Base-by-base conservation (phyloP, 2,329 filamentous ascomycete species). In the Aspergillus bombycis region DNA sequence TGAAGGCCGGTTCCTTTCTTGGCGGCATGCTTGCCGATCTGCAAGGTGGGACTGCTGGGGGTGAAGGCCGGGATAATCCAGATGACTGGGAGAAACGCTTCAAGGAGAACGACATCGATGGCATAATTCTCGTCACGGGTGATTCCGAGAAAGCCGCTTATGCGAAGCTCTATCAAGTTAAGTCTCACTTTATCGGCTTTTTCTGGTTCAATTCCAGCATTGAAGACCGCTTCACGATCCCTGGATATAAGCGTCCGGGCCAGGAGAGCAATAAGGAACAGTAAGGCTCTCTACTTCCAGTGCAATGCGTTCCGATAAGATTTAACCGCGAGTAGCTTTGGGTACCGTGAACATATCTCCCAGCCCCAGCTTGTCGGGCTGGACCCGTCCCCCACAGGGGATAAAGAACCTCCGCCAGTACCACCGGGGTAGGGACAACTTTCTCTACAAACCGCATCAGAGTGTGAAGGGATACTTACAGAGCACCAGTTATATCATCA, bases 271-370 rank as follows among this genome's bases (percentile, higher is more conserved):
- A 38, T 1, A 53, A 45, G 30, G 58, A 60, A 21, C 58, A 60
- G 58, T 60, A 30, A 30, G 58, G 19, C 5, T 2, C 11, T 21
- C 1, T 5, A 5, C 21, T 14, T 16, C 34, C 8, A 28, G 11
- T 16, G 19, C 38, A 58, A 30, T 14, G 8, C 8, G 34, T 14
- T n/a, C 0, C 19, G 50, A 43, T 36, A 50, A 1, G 38, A 57
- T 1, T 45, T 50, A 19, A 50, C 23, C 14, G 46, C 1, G 11
- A 28, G 23, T 28, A 79, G 77, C 68, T 83, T 83, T 61, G 81
- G 80, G 2, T 83, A 79, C 63, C 63, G 75, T 26, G 80, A 83
- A 64, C 79, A 77, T 6, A 69, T 83, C 53, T 79, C 79, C 3
- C 77, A 82, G 62, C 81, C 81, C 3, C 71, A 72, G 2, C 65